Percentiles rank a stretch among this genome's conserved stretches.
phyloP scores from a whole-genome alignment of 805 yeast species.

The Danielozyma ontarioensis region DNA sequence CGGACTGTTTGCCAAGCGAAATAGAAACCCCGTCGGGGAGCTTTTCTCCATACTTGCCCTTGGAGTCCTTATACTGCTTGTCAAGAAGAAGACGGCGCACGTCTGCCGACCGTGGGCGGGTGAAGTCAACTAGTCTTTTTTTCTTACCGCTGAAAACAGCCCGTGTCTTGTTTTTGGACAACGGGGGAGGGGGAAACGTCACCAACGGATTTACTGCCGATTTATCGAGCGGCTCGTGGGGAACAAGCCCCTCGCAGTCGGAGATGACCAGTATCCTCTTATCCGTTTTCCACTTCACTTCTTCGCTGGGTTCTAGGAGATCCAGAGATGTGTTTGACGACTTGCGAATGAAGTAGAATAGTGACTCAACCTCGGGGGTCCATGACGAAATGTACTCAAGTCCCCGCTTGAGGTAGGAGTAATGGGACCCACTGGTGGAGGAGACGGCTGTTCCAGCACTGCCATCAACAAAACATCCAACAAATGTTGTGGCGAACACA shows the following conservation, averaged over 20 bases:
- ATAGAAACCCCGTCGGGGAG: slow-evolving; percentile 4
- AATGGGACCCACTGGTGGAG: slow-evolving; percentile 21
- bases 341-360: slow-evolving; percentile 9
- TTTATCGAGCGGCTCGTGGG: slow-evolving; percentile 2
- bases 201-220: slow-evolving; percentile 23
- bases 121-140: slow-evolving; percentile 26
- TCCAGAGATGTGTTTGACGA: too few relatives aligned
- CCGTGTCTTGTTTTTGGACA: slow-evolving; percentile 17
- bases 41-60: slow-evolving; percentile 16
- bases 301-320: slow-evolving; percentile 1
- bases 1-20: slow-evolving; percentile 5
- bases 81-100: slow-evolving; percentile 9
- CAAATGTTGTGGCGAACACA: slow-evolving; percentile 25
- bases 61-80: slow-evolving; percentile 10
- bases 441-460: slow-evolving; percentile 22
- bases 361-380: slow-evolving; percentile 27
- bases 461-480: slow-evolving; percentile 23
- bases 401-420: slow-evolving; percentile 24
- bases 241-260: slow-evolving; percentile 10
- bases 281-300: slow-evolving; percentile 6
- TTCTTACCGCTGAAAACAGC: slow-evolving; percentile 20
- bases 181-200: slow-evolving; percentile 25
- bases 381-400: slow-evolving; percentile 25
- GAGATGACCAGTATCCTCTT: slow-evolving; percentile 3
- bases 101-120: slow-evolving; percentile 19